Conservation (phyloP, 495 filamentous ascomycete species). For the Aspergillus heteromorphus region DNA sequence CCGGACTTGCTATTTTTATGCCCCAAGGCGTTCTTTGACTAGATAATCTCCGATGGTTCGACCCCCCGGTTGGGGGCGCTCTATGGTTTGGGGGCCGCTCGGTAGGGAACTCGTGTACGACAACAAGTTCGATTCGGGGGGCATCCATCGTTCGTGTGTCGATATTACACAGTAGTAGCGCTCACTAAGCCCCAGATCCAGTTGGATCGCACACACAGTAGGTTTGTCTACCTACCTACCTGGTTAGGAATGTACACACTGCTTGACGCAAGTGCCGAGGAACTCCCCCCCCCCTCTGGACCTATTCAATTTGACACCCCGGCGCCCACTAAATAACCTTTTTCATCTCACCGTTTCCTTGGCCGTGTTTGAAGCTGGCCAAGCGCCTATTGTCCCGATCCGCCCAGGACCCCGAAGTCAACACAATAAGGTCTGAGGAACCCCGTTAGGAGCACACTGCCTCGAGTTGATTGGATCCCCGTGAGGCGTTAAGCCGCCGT, state of each 20-base stretch:
- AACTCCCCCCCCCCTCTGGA: neutral
- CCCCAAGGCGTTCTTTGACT: neutral
- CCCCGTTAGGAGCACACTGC: neutral
- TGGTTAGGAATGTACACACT: neutral
- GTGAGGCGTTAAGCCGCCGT: too few species aligned
- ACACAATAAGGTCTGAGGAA: neutral
- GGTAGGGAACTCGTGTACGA: neutral
- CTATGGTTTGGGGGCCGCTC: neutral
- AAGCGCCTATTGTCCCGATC: neutral
- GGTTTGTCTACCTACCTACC: neutral
- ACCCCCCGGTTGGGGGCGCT: neutral
- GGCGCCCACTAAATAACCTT: neutral
- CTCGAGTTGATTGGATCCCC: too few species aligned
- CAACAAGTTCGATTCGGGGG: too few species aligned
- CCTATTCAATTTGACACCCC: neutral
- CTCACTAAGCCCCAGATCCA: neutral
- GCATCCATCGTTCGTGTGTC: too few species aligned
- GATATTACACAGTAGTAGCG: neutral
- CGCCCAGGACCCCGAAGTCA: neutral
- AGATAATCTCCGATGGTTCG: neutral
- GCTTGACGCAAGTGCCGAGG: neutral
- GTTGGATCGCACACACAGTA: neutral
- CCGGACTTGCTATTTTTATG: neutral
- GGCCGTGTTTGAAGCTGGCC: neutral
- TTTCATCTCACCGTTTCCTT: neutral